phyloP scores from a whole-genome alignment of 179 eudicot species.

The Gypsophila paniculata region DNA sequence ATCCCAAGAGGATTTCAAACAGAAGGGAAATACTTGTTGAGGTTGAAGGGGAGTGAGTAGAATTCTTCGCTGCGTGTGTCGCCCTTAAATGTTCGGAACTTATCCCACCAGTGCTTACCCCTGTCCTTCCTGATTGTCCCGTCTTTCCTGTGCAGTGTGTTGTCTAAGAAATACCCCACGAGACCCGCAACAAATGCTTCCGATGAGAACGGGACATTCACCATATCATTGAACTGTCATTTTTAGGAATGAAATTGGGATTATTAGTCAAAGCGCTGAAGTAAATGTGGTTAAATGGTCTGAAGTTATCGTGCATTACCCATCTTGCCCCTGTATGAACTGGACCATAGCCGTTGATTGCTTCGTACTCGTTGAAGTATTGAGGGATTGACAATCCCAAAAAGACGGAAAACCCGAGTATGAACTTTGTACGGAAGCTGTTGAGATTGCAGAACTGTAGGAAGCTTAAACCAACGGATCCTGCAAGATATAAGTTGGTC shows the following conservation, averaged over 20 bases:
- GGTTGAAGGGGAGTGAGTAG: constrained; percentile 77
- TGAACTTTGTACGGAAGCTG: constrained; percentile 77
- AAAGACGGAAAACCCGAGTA: constrained; percentile 71
- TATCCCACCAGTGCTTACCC: constrained; percentile 96
- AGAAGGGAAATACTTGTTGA: constrained; percentile 90
- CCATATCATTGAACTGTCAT: constrained; percentile 89
- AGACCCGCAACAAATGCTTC: constrained; percentile 78
- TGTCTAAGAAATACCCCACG: constrained; percentile 69
- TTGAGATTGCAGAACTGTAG: constrained; percentile 90
- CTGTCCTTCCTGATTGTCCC: constrained; percentile 60
- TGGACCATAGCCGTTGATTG: constrained; percentile 64
- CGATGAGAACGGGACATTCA: constrained; percentile 85
- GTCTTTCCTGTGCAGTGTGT: constrained; percentile 58
- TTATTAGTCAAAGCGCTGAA: not conserved
- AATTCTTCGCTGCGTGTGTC: constrained; percentile 90
- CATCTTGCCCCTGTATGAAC: constrained; percentile 73
- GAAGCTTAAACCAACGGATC: constrained; percentile 66
- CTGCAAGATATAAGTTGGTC: no score
- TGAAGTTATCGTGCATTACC: constrained; percentile 40
- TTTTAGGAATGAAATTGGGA: not conserved
- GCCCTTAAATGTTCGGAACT: constrained; percentile 59
- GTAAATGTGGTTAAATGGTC: not conserved
- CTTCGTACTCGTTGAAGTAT: constrained; percentile 66
- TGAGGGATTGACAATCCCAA: constrained; percentile 75
- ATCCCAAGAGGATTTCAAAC: constrained; percentile 31